Evolutionary conservation across 768 basidiomycete genomes (phyloP).

Genomic region (Pluteus cervinus): DNA sequence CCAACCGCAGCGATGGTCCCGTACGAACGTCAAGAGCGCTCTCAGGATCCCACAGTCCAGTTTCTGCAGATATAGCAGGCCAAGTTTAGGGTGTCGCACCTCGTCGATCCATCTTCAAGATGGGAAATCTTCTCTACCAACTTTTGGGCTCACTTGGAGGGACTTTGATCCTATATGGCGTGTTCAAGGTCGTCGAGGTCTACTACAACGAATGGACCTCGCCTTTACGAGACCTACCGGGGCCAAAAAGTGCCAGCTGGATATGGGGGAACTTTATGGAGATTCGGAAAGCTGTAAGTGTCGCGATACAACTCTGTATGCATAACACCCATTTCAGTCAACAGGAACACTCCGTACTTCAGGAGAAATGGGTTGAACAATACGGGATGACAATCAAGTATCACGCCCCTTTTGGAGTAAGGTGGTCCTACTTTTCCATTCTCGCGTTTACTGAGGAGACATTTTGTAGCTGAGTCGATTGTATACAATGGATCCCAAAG

Average conservation of each 20-base stretch:
- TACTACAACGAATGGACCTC: constrained; percentile 30
- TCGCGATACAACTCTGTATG: neutral
- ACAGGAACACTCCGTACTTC: constrained; percentile 30
- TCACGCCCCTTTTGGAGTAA: constrained; percentile 37
- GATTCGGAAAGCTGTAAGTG: constrained; percentile 34
- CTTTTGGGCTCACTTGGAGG: too few species aligned
- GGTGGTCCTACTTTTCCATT: constrained; percentile 7
- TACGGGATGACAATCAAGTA: constrained; percentile 44
- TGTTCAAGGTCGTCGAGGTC: constrained; percentile 22
- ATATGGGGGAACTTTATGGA: constrained; percentile 45
- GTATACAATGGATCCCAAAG: constrained; percentile 55
- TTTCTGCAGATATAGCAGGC: too few species aligned
- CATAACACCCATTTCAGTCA: neutral
- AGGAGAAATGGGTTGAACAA: constrained; percentile 42
- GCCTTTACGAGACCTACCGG: constrained; percentile 42
- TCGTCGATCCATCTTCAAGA: too few species aligned
- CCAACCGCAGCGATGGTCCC: too few species aligned
- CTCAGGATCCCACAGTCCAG: too few species aligned
- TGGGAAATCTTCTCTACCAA: too few species aligned
- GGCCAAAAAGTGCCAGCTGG: constrained; percentile 37
- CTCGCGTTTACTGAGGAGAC: neutral
- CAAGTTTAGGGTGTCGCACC: too few species aligned
- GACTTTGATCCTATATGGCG: too few species aligned
- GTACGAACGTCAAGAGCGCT: too few species aligned
- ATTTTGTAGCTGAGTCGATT: constrained; percentile 30